Evolutionary conservation across 345 rosid species (phyloP).

Genomic region (Microthlaspi erraticum): DNA sequence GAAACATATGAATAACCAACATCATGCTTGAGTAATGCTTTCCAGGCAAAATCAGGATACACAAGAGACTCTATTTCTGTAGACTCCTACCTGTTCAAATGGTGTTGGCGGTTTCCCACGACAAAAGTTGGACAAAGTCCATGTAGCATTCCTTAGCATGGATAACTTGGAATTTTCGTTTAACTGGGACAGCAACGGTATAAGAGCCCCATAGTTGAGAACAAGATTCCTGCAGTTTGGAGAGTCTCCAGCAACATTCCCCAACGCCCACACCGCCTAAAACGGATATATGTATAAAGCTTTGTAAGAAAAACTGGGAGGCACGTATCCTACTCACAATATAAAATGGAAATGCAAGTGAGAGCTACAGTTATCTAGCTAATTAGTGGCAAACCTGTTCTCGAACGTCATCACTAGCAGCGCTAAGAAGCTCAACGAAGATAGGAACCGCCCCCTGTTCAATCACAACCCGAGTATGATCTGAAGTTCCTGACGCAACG

Average conservation of each 20-base stretch:
- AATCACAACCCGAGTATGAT: constrained; percentile 80
- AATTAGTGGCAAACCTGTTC: constrained; percentile 66
- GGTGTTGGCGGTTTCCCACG: constrained; percentile 81
- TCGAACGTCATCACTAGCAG: constrained; percentile 83
- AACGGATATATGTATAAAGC: constrained; percentile 11
- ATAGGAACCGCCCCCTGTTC: constrained; percentile 81
- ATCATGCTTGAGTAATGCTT: constrained; percentile 3
- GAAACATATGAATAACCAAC: constrained; percentile 32
- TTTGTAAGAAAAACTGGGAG: constrained; percentile 30
- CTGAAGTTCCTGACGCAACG: constrained; percentile 90
- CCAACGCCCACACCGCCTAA: constrained; percentile 83
- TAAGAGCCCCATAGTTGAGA: constrained; percentile 66
- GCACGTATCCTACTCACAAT: not conserved
- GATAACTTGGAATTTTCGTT: constrained; percentile 67
- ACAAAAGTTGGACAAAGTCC: constrained; percentile 79
- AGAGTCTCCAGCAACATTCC: constrained; percentile 82
- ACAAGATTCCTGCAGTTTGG: constrained; percentile 76
- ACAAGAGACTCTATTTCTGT: constrained; percentile 26
- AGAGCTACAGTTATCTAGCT: constrained; percentile 17
- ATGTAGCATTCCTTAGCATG: constrained; percentile 80
- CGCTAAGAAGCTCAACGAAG: constrained; percentile 80
- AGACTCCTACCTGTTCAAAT: constrained; percentile 62
- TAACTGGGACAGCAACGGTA: constrained; percentile 71
- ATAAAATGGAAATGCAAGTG: constrained; percentile 19
- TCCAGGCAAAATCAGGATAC: constrained; percentile 29